Percentiles rank a stretch among this genome's conserved stretches.
Conservation (phyloP, 306 rosid species). For the Mimosa bimucronata region DNA sequence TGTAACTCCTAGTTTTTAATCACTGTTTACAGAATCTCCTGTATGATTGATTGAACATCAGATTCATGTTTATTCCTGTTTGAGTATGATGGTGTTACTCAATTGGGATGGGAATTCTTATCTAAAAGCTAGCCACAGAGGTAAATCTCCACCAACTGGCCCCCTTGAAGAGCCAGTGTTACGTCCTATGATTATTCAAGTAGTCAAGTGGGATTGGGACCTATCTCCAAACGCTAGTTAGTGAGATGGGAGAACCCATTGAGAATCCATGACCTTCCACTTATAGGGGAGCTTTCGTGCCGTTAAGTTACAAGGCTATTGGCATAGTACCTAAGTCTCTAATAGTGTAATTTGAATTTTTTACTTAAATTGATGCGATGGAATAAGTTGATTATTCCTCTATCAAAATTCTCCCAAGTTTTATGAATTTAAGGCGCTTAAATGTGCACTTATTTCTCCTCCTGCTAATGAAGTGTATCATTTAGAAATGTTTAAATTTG, state of each 20-base stretch:
- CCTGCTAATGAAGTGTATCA: slow-evolving; percentile 19
- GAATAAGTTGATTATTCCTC: slow-evolving; percentile 7
- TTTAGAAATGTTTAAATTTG: slow-evolving; percentile 35
- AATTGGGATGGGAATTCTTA: background rate
- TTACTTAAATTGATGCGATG: background rate
- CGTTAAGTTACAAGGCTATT: too few species aligned
- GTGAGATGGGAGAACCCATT: background rate
- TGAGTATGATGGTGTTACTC: background rate
- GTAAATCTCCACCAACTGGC: background rate
- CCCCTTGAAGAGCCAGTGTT: background rate
- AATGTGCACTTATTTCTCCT: background rate
- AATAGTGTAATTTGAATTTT: slow-evolving; percentile 14
- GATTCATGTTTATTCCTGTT: background rate
- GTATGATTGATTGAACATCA: background rate
- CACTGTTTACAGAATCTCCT: background rate
- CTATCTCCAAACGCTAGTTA: background rate
- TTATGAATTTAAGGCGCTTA: slow-evolving; percentile 15
- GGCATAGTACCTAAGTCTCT: background rate
- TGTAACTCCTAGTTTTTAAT: background rate
- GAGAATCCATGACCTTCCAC: too few species aligned
- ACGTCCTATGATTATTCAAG: background rate
- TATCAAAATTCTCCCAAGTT: slow-evolving; percentile 9
- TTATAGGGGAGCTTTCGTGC: too few species aligned
- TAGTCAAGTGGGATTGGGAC: background rate
- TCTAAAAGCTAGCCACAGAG: background rate